These are phyloP conservation scores for Angomonas ambiguus DNA, from an alignment of 208 protist genomes.

Conservation along the genomic window DNA sequence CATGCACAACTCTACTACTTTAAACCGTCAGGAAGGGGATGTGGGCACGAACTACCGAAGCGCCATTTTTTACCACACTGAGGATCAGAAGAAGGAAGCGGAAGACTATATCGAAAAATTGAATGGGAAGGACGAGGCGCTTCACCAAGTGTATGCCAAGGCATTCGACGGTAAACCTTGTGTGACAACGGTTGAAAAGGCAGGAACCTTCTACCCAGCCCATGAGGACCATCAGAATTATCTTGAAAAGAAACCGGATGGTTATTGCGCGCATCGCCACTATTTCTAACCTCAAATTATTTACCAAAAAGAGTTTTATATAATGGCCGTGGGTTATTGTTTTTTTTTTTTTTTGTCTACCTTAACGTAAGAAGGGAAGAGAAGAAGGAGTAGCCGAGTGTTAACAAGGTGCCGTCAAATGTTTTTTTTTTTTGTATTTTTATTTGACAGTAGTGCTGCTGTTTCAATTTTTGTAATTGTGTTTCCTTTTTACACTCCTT, in stretches of 20 bases:
- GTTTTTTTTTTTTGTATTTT: not conserved
- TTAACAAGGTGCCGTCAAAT: no score
- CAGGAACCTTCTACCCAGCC: constrained; percentile 70
- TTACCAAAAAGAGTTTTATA: not conserved
- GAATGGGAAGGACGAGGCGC: constrained; percentile 46
- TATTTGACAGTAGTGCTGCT: not conserved
- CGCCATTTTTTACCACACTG: constrained; percentile 88
- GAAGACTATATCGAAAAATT: constrained; percentile 74
- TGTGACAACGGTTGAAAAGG: constrained; percentile 67
- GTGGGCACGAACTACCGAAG: constrained; percentile 94
- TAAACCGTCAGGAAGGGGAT: constrained; percentile 89
- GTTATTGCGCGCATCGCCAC: constrained; percentile 66
- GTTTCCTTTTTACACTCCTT: constrained; percentile 4
- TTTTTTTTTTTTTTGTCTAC: no score
- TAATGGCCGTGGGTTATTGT: no score
- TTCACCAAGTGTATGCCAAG: constrained; percentile 63
- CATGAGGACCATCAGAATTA: constrained; percentile 90
- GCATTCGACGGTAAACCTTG: constrained; percentile 57
- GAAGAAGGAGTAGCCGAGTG: no score
- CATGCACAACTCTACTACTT: constrained; percentile 93
- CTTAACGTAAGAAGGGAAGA: no score
- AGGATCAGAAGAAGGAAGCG: constrained; percentile 78
- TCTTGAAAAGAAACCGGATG: constrained; percentile 68
- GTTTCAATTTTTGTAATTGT: not conserved
- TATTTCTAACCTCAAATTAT: not conserved